Evolutionary conservation across 2,329 filamentous ascomycete genomes (phyloP).

Genomic region (Fusarium sororula): DNA sequence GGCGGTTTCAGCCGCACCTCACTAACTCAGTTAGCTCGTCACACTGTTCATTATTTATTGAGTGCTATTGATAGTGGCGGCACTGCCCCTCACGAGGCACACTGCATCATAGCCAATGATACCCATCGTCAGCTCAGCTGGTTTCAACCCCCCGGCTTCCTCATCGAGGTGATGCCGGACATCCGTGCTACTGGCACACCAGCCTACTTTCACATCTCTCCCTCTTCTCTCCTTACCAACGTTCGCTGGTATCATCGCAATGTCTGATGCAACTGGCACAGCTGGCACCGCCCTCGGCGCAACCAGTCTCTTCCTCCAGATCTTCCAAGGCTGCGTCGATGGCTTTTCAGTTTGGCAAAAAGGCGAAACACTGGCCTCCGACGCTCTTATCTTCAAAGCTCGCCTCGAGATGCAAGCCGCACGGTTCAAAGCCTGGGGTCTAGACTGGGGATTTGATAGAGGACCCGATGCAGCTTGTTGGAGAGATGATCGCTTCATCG

Average conservation of each 20-base stretch:
- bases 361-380: neutral
- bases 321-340: neutral
- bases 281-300: neutral
- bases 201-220: neutral
- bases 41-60: neutral
- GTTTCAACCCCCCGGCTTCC: neutral
- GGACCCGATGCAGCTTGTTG: neutral
- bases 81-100: neutral
- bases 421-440: neutral
- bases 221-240: fast-evolving
- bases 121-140: neutral
- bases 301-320: neutral
- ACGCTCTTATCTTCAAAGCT: neutral
- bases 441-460: neutral
- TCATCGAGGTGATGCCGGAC: fast-evolving
- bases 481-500: neutral
- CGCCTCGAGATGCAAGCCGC: neutral
- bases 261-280: neutral
- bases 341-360: neutral
- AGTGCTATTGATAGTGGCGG: neutral
- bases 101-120: neutral
- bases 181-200: neutral
- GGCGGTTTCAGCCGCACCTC: neutral
- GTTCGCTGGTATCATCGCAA: fast-evolving
- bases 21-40: neutral